These are phyloP conservation scores for Collybia sordida DNA, from an alignment of 768 basidiomycete genomes.

Conservation along the genomic window DNA sequence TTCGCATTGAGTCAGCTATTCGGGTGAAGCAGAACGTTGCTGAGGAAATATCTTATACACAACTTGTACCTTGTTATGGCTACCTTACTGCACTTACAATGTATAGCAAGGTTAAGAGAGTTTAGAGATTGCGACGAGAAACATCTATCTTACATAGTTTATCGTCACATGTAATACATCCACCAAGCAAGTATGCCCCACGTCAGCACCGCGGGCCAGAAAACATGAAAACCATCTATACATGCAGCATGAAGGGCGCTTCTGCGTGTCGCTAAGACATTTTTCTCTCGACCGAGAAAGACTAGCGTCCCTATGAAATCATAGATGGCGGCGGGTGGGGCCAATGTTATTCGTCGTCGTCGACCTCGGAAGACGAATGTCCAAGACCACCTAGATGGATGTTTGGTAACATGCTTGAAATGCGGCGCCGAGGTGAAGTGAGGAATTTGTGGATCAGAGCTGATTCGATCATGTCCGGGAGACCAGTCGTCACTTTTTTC, in stretches of 20 bases:
- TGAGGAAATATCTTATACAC: no score
- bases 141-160: neutral
- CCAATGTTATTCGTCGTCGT: slow-evolving; percentile 51
- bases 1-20: slow-evolving; percentile 14
- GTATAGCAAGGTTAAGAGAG: no score
- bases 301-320: slow-evolving; percentile 5
- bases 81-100: no score
- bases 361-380: slow-evolving; percentile 56
- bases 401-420: slow-evolving; percentile 17
- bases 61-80: no score
- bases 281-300: slow-evolving; percentile 10
- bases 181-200: slow-evolving; percentile 40
- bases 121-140: no score
- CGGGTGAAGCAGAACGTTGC: neutral
- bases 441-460: slow-evolving; percentile 14
- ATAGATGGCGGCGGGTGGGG: no score
- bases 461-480: slow-evolving; percentile 17
- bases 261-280: slow-evolving; percentile 17
- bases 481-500: slow-evolving; percentile 39
- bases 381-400: slow-evolving; percentile 44
- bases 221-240: slow-evolving; percentile 37
- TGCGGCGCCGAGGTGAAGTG: slow-evolving; percentile 40
- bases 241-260: slow-evolving; percentile 33
- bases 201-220: slow-evolving; percentile 33
- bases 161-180: slow-evolving; percentile 18